phyloP scores from a whole-genome alignment of 495 filamentous ascomycete genomes.

The Tirmania nivea region DNA sequence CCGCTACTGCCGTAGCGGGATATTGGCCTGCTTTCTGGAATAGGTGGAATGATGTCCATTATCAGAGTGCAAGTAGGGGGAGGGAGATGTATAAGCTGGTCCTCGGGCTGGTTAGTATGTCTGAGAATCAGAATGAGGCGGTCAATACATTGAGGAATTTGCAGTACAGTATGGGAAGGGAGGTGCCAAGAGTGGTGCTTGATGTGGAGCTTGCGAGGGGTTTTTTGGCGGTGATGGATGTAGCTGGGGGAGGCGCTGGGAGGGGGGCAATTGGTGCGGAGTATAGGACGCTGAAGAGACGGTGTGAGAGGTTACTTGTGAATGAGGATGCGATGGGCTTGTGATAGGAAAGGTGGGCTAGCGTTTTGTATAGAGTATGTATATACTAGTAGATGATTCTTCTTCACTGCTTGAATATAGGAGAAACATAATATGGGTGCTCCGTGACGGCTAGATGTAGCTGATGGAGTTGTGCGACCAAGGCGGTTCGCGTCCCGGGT shows the following conservation, averaged over 20 bases:
- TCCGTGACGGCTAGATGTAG: no score
- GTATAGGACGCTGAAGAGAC: not conserved
- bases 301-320: conserved; percentile 3
- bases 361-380: no score
- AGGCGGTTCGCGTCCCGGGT: no score
- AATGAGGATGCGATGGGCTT: not conserved
- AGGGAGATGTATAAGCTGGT: conserved; percentile 33
- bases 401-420: no score
- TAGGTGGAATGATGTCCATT: conserved; percentile 35
- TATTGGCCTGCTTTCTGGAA: conserved; percentile 39
- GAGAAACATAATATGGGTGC: no score
- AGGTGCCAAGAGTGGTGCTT: conserved; percentile 30
- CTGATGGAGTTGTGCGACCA: no score
- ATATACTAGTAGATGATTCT: no score
- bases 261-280: not conserved
- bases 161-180: conserved; percentile 35
- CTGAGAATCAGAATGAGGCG: conserved; percentile 25
- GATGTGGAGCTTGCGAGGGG: conserved; percentile 22
- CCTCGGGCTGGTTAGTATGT: conserved; percentile 30
- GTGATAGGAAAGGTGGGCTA: no score
- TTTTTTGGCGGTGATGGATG: conserved; percentile 6
- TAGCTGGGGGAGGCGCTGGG: conserved; percentile 8
- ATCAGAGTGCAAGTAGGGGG: conserved; percentile 29
- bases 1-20: conserved; percentile 20
- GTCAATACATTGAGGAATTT: conserved; percentile 29